Base-by-base conservation (phyloP, 768 basidiomycete species). In the Guyanaporus albipodus region DNA sequence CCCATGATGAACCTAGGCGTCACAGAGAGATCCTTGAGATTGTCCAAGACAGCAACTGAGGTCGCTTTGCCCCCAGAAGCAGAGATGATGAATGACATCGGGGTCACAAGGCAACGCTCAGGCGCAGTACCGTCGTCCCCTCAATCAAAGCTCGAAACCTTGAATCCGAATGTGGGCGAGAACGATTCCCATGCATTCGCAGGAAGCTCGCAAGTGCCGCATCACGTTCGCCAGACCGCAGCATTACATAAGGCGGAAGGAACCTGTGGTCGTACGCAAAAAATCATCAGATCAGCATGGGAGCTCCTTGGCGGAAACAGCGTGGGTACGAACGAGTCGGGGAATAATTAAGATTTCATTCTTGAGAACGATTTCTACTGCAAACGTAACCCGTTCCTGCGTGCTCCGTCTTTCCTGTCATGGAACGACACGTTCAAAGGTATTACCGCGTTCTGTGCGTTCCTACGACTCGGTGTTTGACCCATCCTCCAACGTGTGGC, bases 131-230 rank as follows among this genome's bases (percentile, higher is more conserved):
- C n/a, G n/a, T 38, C 33, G 10, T 49, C 42, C 19, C 14, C 17
- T 21, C 42, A 9, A 46, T 47, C 36, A 43, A 27, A 42, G 48
- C 15, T 33, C 32, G 44, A 42, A 48, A 46, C 44, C 37, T 46
- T 60, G 42, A 6, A 49, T 38, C n/a, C 31, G 9, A 26, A 33
- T 40, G 38, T 18, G 36, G 56, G 34, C 35, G 34, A 42, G 8
- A 18, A 33, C 23, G 17, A 28, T 63, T 65, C 60, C 48, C 61
- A 65, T 59, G 60, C 29, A 10, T 23, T 32, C 44, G 44, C 38
- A 15, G 34, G 43, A 22, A 28, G 15, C 27, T 31, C 31, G 45
- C 17, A 31, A 21, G 15, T 8, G 19, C 32, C 27, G 37, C 24
- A 39, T 32, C 42, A 36, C 26, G 33, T 46, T 37, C 18, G 34